These are phyloP conservation scores for Ustilago crameri DNA, from an alignment of 1,284 basidiomycete genomes.

Conservation along the genomic window DNA sequence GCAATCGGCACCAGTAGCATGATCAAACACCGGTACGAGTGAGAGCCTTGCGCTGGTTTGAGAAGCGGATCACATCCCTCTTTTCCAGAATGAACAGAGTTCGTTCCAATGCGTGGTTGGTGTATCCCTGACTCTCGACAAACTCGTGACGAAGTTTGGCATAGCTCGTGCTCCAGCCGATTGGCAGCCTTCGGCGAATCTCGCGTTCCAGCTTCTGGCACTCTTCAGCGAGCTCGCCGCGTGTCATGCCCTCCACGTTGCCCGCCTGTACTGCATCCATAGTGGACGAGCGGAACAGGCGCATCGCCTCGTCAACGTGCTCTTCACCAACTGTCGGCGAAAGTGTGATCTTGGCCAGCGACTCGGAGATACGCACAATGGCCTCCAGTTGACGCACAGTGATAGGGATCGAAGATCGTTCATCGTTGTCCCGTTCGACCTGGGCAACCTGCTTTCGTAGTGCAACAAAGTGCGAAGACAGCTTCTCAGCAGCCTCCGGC, in stretches of 20 bases:
- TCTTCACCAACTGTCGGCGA: constrained; percentile 86
- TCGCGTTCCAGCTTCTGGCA: constrained; percentile 93
- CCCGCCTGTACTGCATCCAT: constrained; percentile 97
- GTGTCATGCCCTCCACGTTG: constrained; percentile 91
- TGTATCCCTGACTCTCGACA: constrained; percentile 83
- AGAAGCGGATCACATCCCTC: constrained; percentile 90
- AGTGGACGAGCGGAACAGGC: constrained; percentile 97
- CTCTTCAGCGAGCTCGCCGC: constrained; percentile 92
- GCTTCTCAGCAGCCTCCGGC: constrained; percentile 91
- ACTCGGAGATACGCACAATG: constrained; percentile 97
- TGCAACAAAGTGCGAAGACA: constrained; percentile 95
- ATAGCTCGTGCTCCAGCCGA: constrained; percentile 97
- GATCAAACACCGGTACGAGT: constrained; percentile 65
- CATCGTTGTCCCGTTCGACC: constrained; percentile 95
- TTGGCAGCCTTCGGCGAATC: constrained; percentile 84
- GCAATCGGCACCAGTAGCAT: background rate
- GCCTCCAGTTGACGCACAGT: constrained; percentile 98
- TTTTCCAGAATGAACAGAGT: constrained; percentile 94
- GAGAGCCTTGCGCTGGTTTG: constrained; percentile 69
- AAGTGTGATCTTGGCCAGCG: constrained; percentile 92
- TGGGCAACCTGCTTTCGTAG: constrained; percentile 94
- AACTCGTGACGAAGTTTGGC: constrained; percentile 94
- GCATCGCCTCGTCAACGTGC: constrained; percentile 97
- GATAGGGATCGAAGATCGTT: constrained; percentile 96
- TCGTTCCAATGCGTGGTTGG: constrained; percentile 84